Evolutionary conservation across 2,329 filamentous ascomycete genomes (phyloP), one percentile per base, ranked within the genome.

Genomic region (Pochonia chlamydosporia): DNA sequence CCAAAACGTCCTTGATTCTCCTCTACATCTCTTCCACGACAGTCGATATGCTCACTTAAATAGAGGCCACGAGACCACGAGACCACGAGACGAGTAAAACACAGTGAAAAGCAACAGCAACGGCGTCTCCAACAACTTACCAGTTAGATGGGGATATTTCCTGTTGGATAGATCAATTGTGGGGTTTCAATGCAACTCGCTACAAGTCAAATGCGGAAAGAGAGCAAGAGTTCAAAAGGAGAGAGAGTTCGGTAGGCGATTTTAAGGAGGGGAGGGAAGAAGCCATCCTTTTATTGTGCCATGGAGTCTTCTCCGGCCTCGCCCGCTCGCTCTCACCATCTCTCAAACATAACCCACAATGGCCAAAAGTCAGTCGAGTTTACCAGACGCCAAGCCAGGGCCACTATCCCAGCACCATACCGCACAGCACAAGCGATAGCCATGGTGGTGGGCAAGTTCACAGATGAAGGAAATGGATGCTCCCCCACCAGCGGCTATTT

Each of bases 111-210:
- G n/a, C n/a, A n/a, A n/a, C n/a, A n/a, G n/a, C n/a, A n/a, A n/a
- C n/a, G n/a, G n/a, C n/a, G n/a, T n/a, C 40, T 16, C 23, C 13
- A 43, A 28, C 43, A 43, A 62, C 59, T 61, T 61, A 62, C 59
- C 59, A 56, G 51, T 44, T 41, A 50, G 36, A 42, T 42, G 43
- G 11, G 42, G 41, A 48, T 48, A 48, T 43, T 52, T 51, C 49
- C 53, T 53, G 36, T 43, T 51, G 48, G 46, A 54, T 50, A 56
- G 49, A 49, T 39, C 47, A 46, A 52, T 53, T 45, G 16, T 11
- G 13, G 50, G 51, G 56, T 52, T 55, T 60, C 52, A 54, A 56
- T 54, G 50, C 51, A 51, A 56, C 57, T 62, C 53, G 54, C 56
- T 60, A 51, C 56, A 59, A 52, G 53, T 50, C 44, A 51, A 51